Conservation (phyloP, 2,329 filamentous ascomycete species). For the Sordariomycetes sp. region DNA sequence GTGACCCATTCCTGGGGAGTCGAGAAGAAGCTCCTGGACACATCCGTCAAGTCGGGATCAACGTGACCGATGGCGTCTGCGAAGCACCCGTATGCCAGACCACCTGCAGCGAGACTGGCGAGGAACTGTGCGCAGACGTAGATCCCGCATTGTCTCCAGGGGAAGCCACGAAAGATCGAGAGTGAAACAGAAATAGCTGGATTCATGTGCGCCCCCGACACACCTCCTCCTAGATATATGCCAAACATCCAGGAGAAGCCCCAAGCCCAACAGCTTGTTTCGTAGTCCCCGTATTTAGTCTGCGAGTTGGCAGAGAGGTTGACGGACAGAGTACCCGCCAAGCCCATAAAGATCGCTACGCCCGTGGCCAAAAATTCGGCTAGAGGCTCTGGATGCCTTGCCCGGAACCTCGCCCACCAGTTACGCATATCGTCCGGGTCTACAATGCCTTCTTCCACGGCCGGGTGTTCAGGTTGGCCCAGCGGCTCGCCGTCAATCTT, state of each 20-base stretch:
- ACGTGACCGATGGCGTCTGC: slow-evolving; percentile 18
- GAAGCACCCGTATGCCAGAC: slow-evolving; percentile 19
- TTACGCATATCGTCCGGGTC: slow-evolving; percentile 11
- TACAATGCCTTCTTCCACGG: slow-evolving; percentile 7
- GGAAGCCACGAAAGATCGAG: slow-evolving; percentile 24
- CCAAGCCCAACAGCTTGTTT: slow-evolving; percentile 14
- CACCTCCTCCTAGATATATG: slow-evolving; percentile 14
- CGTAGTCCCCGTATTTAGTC: slow-evolving; percentile 9
- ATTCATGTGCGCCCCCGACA: slow-evolving; percentile 20
- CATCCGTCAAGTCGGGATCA: slow-evolving; percentile 17
- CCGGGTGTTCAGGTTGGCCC: slow-evolving; percentile 6
- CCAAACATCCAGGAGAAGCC: slow-evolving; percentile 15
- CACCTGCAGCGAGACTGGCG: slow-evolving; percentile 17
- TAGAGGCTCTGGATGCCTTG: slow-evolving; percentile 11
- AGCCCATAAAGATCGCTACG: slow-evolving; percentile 10
- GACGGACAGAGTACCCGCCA: slow-evolving; percentile 9
- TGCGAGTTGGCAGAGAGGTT: slow-evolving; percentile 9
- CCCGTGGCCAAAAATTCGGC: slow-evolving; percentile 12
- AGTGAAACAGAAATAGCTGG: slow-evolving; percentile 25
- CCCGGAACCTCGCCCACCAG: slow-evolving; percentile 12
- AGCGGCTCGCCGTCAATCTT: slow-evolving; percentile 11
- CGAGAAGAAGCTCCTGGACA: slow-evolving; percentile 23
- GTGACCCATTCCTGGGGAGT: slow-evolving; percentile 14
- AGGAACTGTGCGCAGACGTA: slow-evolving; percentile 21
- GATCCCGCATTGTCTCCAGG: slow-evolving; percentile 19